phyloP scores from a whole-genome alignment of 2,329 filamentous ascomycete species.

The Calonectria montana region DNA sequence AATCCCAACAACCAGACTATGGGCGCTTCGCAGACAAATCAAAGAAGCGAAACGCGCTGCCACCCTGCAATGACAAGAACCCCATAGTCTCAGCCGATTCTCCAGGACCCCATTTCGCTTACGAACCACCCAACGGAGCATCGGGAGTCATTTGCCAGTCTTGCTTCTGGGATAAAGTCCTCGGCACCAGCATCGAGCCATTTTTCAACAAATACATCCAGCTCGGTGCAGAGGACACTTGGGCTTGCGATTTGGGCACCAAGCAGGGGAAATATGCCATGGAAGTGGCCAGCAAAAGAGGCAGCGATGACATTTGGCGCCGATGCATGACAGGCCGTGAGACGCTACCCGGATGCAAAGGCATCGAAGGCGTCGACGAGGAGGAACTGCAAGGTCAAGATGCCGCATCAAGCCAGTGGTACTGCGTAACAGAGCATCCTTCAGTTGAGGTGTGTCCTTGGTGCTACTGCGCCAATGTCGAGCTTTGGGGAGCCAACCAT shows the following conservation, averaged over 20 bases:
- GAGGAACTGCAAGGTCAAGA: not conserved
- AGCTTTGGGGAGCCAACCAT: slow-evolving; percentile 10
- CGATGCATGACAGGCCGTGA: not conserved
- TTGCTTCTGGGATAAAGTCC: slow-evolving; percentile 18
- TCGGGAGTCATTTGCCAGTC: slow-evolving; percentile 7
- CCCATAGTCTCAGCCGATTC: not conserved
- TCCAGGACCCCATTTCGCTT: not conserved
- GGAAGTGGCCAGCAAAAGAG: not conserved
- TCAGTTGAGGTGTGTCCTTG: slow-evolving; percentile 17
- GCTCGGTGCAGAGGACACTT: not conserved
- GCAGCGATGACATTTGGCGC: slow-evolving; percentile 9
- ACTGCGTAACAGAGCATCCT: slow-evolving; percentile 5
- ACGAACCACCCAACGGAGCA: not conserved
- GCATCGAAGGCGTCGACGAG: slow-evolving; percentile 19
- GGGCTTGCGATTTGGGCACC: not conserved
- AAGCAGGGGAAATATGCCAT: slow-evolving; percentile 2
- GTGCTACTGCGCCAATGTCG: not conserved
- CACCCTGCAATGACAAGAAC: not conserved
- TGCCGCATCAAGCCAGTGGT: not conserved
- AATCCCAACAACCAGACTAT: not conserved
- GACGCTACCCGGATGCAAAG: not conserved
- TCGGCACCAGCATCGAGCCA: slow-evolving; percentile 11
- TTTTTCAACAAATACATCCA: slow-evolving; percentile 11
- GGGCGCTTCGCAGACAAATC: not conserved
- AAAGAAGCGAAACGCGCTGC: not conserved